phyloP scores from a whole-genome alignment of 2,329 filamentous ascomycete genomes.

The Phaeomoniella chlamydospora region DNA sequence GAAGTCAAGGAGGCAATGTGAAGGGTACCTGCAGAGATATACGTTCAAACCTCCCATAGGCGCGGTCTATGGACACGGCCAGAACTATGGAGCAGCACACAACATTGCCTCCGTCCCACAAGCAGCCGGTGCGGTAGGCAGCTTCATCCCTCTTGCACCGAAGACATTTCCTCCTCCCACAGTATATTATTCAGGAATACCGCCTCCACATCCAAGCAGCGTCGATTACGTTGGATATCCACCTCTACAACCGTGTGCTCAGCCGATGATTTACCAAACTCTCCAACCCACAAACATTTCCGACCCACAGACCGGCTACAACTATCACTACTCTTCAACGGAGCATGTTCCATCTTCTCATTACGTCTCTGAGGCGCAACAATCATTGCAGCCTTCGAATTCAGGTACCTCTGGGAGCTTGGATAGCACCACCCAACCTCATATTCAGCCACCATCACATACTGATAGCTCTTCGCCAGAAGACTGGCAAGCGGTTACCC shows the following conservation, averaged over 20 bases:
- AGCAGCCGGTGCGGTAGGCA: conserved; percentile 2
- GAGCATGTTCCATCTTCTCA: not conserved
- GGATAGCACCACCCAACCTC: not conserved
- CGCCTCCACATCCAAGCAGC: not conserved
- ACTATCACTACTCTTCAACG: conserved; percentile 1
- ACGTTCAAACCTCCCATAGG: conserved; percentile 25
- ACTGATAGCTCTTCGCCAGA: not conserved
- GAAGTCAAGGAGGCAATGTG: conserved; percentile 29
- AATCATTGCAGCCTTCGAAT: not conserved
- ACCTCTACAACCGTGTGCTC: not conserved
- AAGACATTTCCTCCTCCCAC: conserved; percentile 3
- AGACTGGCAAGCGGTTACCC: not conserved
- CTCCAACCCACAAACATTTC: not conserved
- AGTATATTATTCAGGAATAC: not conserved
- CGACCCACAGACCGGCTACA: not conserved
- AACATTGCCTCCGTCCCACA: conserved; percentile 11
- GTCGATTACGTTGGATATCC: not conserved
- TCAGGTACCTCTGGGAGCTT: too few relatives aligned
- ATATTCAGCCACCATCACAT: not conserved
- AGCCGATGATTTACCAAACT: not conserved
- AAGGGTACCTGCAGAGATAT: conserved; percentile 24
- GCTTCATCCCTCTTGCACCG: conserved; percentile 9
- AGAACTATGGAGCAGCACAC: conserved; percentile 9
- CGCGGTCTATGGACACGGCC: conserved; percentile 14
- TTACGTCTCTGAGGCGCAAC: not conserved